Percentiles rank a stretch among this genome's conserved stretches.
These are phyloP conservation scores for Citrus cavaleriei DNA, from an alignment of 345 rosid genomes.

Conservation along the genomic window DNA sequence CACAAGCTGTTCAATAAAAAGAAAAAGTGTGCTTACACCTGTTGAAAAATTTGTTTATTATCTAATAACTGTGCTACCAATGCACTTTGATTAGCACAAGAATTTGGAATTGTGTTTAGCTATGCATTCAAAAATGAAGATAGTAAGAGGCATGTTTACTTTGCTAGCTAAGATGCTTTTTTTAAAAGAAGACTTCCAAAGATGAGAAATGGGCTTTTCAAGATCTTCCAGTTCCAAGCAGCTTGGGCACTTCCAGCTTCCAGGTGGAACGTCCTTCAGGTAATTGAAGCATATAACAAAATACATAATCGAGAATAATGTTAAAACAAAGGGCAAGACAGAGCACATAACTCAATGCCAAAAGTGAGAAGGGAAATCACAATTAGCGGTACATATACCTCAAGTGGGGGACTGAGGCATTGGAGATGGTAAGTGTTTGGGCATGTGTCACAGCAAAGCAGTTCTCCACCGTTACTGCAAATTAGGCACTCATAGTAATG, in stretches of 20 bases:
- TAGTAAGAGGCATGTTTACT: background rate
- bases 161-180: background rate
- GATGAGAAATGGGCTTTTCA: background rate
- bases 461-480: background rate
- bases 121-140: background rate
- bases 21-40: background rate
- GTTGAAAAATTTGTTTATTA: background rate
- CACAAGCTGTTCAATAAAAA: background rate
- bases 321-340: background rate
- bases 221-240: background rate
- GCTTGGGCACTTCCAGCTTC: background rate
- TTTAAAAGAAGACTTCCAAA: background rate
- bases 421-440: conserved; percentile 1
- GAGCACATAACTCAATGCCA: background rate
- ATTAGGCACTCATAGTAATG: conserved; percentile 1
- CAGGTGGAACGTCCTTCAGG: background rate
- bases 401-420: background rate
- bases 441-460: conserved; percentile 4
- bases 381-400: background rate
- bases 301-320: background rate
- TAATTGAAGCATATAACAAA: background rate
- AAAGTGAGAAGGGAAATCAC: background rate
- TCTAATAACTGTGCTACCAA: background rate
- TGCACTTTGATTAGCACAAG: background rate
- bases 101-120: background rate